These are phyloP conservation scores for Penicillium maclennaniae DNA, from an alignment of 495 filamentous ascomycete species.

Conservation along the genomic window DNA sequence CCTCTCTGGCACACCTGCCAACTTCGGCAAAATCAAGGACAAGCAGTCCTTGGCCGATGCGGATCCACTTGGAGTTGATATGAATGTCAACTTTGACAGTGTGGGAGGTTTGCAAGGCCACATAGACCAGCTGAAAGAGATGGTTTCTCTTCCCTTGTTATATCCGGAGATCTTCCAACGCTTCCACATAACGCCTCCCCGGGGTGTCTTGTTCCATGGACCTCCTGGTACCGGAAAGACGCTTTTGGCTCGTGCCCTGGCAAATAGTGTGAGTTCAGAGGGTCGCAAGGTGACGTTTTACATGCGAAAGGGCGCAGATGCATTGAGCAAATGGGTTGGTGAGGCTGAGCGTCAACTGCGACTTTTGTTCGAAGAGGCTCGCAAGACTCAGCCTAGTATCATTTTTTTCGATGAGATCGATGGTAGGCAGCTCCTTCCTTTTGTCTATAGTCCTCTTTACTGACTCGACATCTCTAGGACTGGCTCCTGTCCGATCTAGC, in stretches of 20 bases:
- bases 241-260: constrained; percentile 83
- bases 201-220: constrained; percentile 94
- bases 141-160: constrained; percentile 88
- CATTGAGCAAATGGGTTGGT: constrained; percentile 97
- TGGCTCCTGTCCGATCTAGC: constrained; percentile 91
- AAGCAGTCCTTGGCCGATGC: constrained; percentile 79
- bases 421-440: constrained; percentile 43
- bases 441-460: constrained; percentile 2
- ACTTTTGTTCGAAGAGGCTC: constrained; percentile 90
- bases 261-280: constrained; percentile 72
- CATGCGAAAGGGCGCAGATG: constrained; percentile 98
- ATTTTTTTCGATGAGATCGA: constrained; percentile 99
- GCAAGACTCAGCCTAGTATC: constrained; percentile 93
- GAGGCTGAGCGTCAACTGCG: constrained; percentile 94
- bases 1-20: constrained; percentile 66
- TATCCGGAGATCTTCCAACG: constrained; percentile 93
- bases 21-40: constrained; percentile 87
- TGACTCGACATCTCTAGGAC: constrained; percentile 37
- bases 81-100: constrained; percentile 84
- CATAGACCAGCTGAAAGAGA: constrained; percentile 95
- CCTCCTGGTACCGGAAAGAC: constrained; percentile 98
- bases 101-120: constrained; percentile 89
- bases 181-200: constrained; percentile 88
- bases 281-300: constrained; percentile 96
- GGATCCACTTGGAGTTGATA: constrained; percentile 88